Conservation (phyloP, 352 stramenopile species). For the Phytophthora boehmeriae region DNA sequence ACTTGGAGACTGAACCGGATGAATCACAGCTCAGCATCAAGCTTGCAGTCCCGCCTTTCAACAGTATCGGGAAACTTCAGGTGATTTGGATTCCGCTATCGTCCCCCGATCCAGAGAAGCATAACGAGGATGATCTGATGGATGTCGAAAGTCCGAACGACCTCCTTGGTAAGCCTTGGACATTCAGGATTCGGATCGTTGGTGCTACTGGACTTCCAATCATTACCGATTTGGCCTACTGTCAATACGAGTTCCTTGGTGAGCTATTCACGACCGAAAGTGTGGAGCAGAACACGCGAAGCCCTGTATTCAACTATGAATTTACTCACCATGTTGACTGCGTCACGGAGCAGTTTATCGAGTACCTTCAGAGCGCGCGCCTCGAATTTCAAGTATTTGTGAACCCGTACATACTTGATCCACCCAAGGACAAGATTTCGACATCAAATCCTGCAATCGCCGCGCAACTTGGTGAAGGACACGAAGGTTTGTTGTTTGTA, state of each 20-base stretch:
- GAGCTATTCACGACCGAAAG: constrained; percentile 93
- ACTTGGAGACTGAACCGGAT: constrained; percentile 91
- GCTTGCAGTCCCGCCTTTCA: constrained; percentile 91
- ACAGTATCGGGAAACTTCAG: constrained; percentile 93
- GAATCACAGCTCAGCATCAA: constrained; percentile 91
- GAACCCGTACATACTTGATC: constrained; percentile 88
- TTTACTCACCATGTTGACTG: constrained; percentile 86
- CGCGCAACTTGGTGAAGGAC: constrained; percentile 57
- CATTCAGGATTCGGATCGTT: constrained; percentile 89
- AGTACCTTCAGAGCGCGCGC: constrained; percentile 80
- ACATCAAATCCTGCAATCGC: constrained; percentile 75
- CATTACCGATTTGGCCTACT: constrained; percentile 91
- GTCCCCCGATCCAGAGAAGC: constrained; percentile 68
- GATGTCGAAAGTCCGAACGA: constrained; percentile 79
- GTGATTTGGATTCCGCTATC: constrained; percentile 90
- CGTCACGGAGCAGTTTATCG: constrained; percentile 89
- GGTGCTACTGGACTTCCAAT: constrained; percentile 84
- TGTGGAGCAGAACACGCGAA: constrained; percentile 89
- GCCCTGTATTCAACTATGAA: constrained; percentile 91
- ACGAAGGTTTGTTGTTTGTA: constrained; percentile 35
- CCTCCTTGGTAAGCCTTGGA: constrained; percentile 91
- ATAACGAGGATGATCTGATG: constrained; percentile 68
- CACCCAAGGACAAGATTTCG: constrained; percentile 84
- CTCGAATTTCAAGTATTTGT: constrained; percentile 91
- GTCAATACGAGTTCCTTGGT: constrained; percentile 93